These are phyloP conservation scores for Pisolithus thermaeus DNA, from an alignment of 1,284 basidiomycete genomes.

Conservation along the genomic window DNA sequence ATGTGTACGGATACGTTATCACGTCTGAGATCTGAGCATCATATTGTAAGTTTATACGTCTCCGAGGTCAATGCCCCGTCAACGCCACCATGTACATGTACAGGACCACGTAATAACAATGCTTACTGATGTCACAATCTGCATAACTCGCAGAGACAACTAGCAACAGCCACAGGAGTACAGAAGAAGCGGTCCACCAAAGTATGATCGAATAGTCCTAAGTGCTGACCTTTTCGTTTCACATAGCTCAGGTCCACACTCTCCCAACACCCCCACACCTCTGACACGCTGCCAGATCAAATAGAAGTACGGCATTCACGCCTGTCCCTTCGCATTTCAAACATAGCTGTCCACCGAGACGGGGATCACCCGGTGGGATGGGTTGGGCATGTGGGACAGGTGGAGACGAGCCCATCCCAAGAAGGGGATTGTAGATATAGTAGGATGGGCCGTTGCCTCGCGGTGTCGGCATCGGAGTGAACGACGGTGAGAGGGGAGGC, in stretches of 20 bases:
- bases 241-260: constrained; percentile 30
- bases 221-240: not conserved
- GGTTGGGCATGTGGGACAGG: constrained; percentile 46
- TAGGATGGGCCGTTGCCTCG: constrained; percentile 9
- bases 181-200: no score
- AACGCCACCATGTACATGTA: no score
- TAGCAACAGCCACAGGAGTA: no score
- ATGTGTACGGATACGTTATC: no score
- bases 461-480: no score
- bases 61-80: no score
- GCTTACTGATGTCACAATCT: no score
- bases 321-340: constrained; percentile 62
- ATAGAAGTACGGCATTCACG: constrained; percentile 43
- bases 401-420: constrained; percentile 20
- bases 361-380: constrained; percentile 59
- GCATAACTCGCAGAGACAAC: no score
- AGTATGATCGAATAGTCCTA: no score
- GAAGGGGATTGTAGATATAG: constrained; percentile 18
- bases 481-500: not conserved
- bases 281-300: constrained; percentile 45
- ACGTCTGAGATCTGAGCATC: no score
- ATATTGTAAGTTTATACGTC: no score
- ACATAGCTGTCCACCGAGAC: constrained; percentile 62
- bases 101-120: no score
- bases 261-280: constrained; percentile 60